Base-by-base conservation (phyloP, 345 rosid genomes). In the Clarkia xantiana region DNA sequence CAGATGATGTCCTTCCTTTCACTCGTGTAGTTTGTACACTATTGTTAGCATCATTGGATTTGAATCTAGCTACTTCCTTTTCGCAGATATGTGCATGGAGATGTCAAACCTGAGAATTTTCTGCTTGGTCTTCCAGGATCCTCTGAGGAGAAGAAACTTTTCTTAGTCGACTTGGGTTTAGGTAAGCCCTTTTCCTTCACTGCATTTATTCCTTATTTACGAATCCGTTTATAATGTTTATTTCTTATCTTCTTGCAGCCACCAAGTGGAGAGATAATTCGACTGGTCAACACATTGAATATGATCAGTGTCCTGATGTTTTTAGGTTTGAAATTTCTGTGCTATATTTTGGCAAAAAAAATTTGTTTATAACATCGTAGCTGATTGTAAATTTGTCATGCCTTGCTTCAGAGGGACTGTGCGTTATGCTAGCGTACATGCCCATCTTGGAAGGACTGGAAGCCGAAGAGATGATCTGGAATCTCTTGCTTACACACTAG, bases 271-370 rank as follows among this genome's bases (percentile, higher is more conserved):
- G 76, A 10, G 96, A 91, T 74, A 69, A 47, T 66, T 64, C 85
- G 49, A 86, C 80, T 46, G 93, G 96, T 49, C 73, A 60, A 42
- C 98, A 86, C 65, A 86, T 91, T 58, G 98, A 91, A 47, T 91
- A 91, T 71, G 98, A 91, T 69, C 98, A 91, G 59, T 93, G 96
- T 29, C 98, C 93, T 11, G 96, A 91, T 79, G 94, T 91, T 59
- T 91, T 91, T 67, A 83, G 98, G 98, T 81, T 52, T 29, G 9
- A 3, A 54, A 53, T 15, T 49, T 14, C 18, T 14, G 17, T 9
- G 16, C 54, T 18, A 1, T n/a, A n/a, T 7, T 20, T 56, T 18
- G 2, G n/a, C 25, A 40, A 25, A n/a, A n/a, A n/a, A n/a, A 9
- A 19, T 14, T 42, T 13, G 2, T 43, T 25, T n/a, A n/a, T 7